Conservation (phyloP, 495 filamentous ascomycete genomes). For the Cercophora newfieldiana region DNA sequence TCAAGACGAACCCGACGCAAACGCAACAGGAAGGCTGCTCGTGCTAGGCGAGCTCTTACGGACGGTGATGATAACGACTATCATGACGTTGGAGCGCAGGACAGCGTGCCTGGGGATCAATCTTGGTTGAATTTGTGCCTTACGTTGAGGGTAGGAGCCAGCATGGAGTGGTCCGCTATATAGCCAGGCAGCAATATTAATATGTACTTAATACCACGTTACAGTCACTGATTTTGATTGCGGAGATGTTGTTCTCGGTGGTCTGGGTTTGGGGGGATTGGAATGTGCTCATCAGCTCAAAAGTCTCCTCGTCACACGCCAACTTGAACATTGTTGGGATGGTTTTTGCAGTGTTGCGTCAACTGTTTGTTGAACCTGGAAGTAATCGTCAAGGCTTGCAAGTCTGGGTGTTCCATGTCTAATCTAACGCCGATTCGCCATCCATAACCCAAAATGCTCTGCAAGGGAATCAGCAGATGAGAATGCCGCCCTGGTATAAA, state of each 20-base stretch:
- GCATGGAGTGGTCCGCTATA: conserved; percentile 23
- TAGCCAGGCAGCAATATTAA: conserved; percentile 17
- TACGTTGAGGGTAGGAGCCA: neutral
- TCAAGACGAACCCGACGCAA: conserved; percentile 77
- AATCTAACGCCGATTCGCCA: conserved; percentile 30
- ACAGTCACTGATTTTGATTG: neutral
- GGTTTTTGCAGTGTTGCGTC: neutral
- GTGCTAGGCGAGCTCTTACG: conserved; percentile 54
- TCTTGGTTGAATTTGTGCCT: conserved; percentile 10
- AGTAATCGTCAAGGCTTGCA: neutral
- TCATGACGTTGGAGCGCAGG: neutral
- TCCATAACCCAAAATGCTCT: conserved; percentile 22
- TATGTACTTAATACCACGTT: conserved; percentile 9
- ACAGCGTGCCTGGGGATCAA: neutral
- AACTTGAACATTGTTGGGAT: neutral
- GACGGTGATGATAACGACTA: conserved; percentile 8
- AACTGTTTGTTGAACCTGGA: neutral
- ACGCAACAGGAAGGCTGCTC: conserved; percentile 77
- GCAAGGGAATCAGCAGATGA: conserved; percentile 4
- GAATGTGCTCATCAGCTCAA: too few species aligned
- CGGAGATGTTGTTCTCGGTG: neutral
- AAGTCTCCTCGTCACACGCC: too few species aligned
- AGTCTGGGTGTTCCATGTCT: conserved; percentile 21
- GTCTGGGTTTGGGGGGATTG: neutral
- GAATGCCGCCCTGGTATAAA: conserved; percentile 5